These are phyloP conservation scores for Ustilago loliicola DNA, from an alignment of 1,284 basidiomycete genomes.

Conservation along the genomic window DNA sequence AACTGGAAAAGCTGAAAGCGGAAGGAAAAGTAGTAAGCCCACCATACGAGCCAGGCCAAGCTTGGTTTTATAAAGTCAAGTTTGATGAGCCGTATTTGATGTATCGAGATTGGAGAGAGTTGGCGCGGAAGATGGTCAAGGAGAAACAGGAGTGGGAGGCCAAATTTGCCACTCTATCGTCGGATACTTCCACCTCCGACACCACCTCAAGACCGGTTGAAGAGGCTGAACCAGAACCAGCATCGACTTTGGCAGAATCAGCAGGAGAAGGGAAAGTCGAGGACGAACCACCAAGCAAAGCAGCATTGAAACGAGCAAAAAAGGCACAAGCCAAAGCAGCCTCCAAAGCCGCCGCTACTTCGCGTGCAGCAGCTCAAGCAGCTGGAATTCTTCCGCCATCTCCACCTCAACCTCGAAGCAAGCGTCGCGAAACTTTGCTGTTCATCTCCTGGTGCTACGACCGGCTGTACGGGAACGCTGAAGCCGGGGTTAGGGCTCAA, in stretches of 20 bases:
- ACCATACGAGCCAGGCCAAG: constrained; percentile 76
- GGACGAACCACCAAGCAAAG: constrained; percentile 23
- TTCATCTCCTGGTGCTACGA: constrained; percentile 67
- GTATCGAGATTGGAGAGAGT: constrained; percentile 97
- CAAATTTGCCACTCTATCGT: constrained; percentile 10
- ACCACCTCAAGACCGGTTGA: neutral
- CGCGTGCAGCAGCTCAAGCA: constrained; percentile 18
- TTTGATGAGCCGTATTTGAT: constrained; percentile 99
- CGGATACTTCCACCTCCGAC: neutral
- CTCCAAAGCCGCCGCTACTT: constrained; percentile 3
- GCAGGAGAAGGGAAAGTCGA: neutral
- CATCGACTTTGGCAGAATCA: neutral
- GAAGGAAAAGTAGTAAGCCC: constrained; percentile 41
- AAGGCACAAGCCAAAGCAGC: constrained; percentile 23
- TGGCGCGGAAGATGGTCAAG: constrained; percentile 78
- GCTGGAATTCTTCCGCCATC: constrained; percentile 44
- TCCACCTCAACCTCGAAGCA: constrained; percentile 49
- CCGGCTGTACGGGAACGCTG: constrained; percentile 66
- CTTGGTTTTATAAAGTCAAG: constrained; percentile 99
- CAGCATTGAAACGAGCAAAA: constrained; percentile 35
- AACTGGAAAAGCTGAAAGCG: constrained; percentile 68
- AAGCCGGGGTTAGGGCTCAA: constrained; percentile 78
- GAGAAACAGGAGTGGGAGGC: constrained; percentile 55
- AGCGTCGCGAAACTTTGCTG: constrained; percentile 60
- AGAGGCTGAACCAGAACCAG: neutral